Base-by-base conservation (phyloP, 1,139 yeast species). In the Diutina pseudorugosa region DNA sequence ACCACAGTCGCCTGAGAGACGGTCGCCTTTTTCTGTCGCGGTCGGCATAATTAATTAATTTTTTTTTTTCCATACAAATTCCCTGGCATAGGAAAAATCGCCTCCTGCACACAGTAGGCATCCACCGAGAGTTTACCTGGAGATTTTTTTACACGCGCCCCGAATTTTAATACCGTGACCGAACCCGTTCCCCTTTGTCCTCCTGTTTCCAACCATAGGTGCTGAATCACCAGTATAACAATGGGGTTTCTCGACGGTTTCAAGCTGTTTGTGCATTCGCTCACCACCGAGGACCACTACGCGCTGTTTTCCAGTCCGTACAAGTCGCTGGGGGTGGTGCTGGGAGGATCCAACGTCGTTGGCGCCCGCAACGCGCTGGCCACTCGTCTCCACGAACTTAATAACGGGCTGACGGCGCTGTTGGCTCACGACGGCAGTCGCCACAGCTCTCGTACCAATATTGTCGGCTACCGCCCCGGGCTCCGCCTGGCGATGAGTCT, bases 271-370 rank as follows among this genome's bases (percentile, higher is more conserved):
- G 67, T 79, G 54, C 85, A 81, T 60, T 79, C 84, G 41, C 73
- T 81, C 53, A 79, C 85, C 45, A 80, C 86, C 23, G 80, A 75
- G 50, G 85, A 81, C 61, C 83, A 80, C 61, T 81, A 81, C 62
- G 86, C 86, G 51, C 73, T 82, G 45, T 80, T 76, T 62, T 73
- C 76, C 57, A 68, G 78, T 52, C 77, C 79, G 3, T 73, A 72
- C 58, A 67, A 64, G 53, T 66, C 56, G 47, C 53, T 56, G 45
- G 49, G 49, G 21, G 21, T 27, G 21, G 21, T 45, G 12, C 50
- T 53, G n/a, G 57, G 57, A 5, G 59, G 57, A 6, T 67, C 63
- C 62, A 52, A 62, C 40, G 54, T 58, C 21, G 60, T 62, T 8
- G 65, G 67, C 43, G 59, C 63, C 3, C 54, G 63, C 4, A 51